These are phyloP conservation scores for Monsonia emarginata DNA, from an alignment of 441 rosid species.

Conservation along the genomic window DNA sequence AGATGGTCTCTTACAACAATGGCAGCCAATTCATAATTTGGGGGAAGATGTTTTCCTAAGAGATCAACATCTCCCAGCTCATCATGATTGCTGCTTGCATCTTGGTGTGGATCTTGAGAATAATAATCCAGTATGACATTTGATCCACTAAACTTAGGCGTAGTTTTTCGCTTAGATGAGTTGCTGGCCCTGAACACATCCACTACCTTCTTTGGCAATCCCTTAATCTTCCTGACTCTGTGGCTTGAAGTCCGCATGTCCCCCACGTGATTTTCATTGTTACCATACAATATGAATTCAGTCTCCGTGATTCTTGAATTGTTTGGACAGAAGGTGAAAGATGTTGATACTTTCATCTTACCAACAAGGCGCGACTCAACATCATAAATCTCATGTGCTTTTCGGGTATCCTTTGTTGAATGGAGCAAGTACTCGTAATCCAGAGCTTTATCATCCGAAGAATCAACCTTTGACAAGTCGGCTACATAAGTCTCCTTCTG, in stretches of 20 bases:
- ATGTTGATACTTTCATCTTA: conserved; percentile 51
- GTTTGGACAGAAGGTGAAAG: conserved; percentile 32
- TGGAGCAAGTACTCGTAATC: conserved; percentile 48
- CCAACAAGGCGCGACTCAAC: conserved; percentile 43
- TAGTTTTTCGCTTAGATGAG: conserved; percentile 44
- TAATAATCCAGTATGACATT: conserved; percentile 32
- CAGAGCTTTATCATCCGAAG: conserved; percentile 19
- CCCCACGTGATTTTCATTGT: conserved; percentile 22
- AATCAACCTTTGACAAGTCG: conserved; percentile 28
- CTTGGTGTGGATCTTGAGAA: conserved; percentile 36
- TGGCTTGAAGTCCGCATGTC: conserved; percentile 27
- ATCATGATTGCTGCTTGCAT: conserved; percentile 25
- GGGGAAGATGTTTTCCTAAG: conserved; percentile 36
- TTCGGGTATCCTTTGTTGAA: conserved; percentile 27
- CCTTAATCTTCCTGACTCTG: conserved; percentile 33
- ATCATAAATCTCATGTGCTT: conserved; percentile 27
- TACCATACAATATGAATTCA: conserved; percentile 51
- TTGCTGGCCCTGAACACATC: conserved; percentile 40
- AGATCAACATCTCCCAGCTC: conserved; percentile 20
- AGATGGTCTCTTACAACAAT: conserved; percentile 45
- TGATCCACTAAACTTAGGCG: conserved; percentile 37
- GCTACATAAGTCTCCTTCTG: conserved; percentile 48
- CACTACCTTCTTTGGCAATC: conserved; percentile 45
- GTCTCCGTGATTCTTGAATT: conserved; percentile 45
- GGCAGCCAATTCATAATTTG: conserved; percentile 58